Evolutionary conservation across 345 rosid genomes (phyloP).

Genomic region (Litchi chinensis): DNA sequence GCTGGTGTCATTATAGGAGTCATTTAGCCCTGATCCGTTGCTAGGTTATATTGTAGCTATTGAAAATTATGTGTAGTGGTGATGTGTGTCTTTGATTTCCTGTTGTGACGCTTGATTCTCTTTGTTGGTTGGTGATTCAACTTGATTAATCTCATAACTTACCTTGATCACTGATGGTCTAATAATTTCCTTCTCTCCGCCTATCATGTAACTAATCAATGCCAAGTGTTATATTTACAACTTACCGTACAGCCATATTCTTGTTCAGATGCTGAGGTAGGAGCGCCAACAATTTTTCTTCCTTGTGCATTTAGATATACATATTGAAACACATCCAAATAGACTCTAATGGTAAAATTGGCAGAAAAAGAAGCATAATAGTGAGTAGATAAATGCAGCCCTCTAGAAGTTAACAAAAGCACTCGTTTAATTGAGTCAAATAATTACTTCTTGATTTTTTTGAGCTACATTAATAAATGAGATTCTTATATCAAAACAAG

Average conservation of each 20-base stretch:
- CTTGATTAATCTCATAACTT: not conserved
- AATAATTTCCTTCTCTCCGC: not conserved
- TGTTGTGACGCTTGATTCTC: not conserved
- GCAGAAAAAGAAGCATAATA: not conserved
- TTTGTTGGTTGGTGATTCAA: not conserved
- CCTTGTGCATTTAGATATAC: no score
- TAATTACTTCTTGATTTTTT: not conserved
- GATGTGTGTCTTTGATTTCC: not conserved
- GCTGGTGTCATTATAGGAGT: not conserved
- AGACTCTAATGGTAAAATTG: not conserved
- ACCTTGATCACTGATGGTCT: not conserved
- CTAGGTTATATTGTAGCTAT: not conserved
- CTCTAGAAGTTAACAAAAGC: not conserved
- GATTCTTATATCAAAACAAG: not conserved
- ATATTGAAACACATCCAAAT: not conserved
- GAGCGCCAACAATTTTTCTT: no score
- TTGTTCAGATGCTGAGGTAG: no score
- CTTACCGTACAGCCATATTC: no score
- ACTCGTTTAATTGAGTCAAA: not conserved
- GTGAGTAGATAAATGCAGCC: not conserved
- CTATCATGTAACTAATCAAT: not conserved
- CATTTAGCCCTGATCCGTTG: not conserved
- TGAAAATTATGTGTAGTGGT: no score
- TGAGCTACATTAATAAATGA: not conserved
- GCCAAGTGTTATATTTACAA: no score